These are phyloP conservation scores for Castanea sativa DNA, from an alignment of 306 rosid species.

Conservation along the genomic window DNA sequence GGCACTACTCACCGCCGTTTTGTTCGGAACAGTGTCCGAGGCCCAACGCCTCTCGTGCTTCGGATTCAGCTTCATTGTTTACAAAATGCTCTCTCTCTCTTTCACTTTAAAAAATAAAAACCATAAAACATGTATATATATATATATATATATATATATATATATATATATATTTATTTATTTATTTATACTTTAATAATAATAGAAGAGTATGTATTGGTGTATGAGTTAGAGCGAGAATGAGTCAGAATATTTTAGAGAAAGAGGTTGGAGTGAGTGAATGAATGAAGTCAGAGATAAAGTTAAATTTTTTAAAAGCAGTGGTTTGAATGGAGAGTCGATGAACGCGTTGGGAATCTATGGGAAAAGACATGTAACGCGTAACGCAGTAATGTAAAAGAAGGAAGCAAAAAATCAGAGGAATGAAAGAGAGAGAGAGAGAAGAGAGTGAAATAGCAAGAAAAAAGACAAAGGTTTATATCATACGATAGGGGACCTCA, in stretches of 20 bases:
- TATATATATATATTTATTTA: too few relatives aligned
- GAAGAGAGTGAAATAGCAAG: background rate
- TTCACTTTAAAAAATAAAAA: background rate
- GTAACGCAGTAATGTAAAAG: background rate
- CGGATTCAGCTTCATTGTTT: slow-evolving; percentile 46
- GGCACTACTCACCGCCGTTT: slow-evolving; percentile 31
- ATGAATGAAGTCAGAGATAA: background rate
- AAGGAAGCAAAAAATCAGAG: background rate
- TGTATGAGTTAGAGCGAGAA: background rate
- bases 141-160: too few relatives aligned
- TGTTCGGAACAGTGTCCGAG: slow-evolving; percentile 60
- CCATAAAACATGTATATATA: background rate
- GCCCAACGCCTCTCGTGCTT: slow-evolving; percentile 78
- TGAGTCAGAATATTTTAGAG: background rate
- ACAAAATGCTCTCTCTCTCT: background rate
- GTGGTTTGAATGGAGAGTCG: background rate
- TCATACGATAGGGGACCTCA: background rate
- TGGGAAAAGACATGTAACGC: slow-evolving; percentile 34
- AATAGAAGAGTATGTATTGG: too few relatives aligned
- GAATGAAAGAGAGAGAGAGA: background rate
- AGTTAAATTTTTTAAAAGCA: background rate
- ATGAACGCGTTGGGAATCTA: slow-evolving; percentile 35
- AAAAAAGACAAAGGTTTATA: slow-evolving; percentile 1
- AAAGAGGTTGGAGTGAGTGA: background rate
- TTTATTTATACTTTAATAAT: too few relatives aligned